A percentile compares a stretch with the other conserved stretches of the same genome.
phyloP scores from a whole-genome alignment of 2,329 filamentous ascomycete genomes.

The Xylariales sp. region DNA sequence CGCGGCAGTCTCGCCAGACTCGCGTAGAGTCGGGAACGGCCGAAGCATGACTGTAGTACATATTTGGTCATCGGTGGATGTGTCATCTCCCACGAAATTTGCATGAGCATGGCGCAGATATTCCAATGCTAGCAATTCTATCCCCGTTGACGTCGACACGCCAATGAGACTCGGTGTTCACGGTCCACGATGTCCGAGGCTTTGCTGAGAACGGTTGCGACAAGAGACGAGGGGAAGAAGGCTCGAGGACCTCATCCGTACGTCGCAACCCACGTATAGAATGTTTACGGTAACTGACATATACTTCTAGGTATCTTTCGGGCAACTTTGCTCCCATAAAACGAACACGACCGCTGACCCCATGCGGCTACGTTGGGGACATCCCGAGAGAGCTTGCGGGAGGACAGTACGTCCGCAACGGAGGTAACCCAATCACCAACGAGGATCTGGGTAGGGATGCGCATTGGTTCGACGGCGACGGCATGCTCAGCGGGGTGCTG shows the following conservation, averaged over 20 bases:
- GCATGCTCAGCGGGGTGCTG: constrained; percentile 65
- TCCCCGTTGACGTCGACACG: too few species aligned
- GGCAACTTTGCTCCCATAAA: constrained; percentile 68
- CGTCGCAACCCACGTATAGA: constrained; percentile 9
- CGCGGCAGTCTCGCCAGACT: too few species aligned
- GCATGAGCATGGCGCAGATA: too few species aligned
- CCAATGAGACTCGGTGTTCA: too few species aligned
- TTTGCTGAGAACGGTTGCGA: constrained; percentile 4
- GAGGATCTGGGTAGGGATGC: constrained; percentile 56
- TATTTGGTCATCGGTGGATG: too few species aligned
- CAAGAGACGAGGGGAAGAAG: not conserved
- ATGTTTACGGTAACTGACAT: too few species aligned
- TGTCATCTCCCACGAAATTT: too few species aligned
- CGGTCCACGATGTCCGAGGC: constrained; percentile 9
- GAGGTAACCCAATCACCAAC: constrained; percentile 62
- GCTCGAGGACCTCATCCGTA: constrained; percentile 21
- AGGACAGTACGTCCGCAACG: constrained; percentile 69
- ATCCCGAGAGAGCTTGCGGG: constrained; percentile 63
- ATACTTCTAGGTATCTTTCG: constrained; percentile 45
- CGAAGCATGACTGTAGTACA: too few species aligned
- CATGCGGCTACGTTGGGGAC: constrained; percentile 50
- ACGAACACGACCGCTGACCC: constrained; percentile 47
- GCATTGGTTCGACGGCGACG: constrained; percentile 73
- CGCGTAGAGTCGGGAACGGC: too few species aligned
- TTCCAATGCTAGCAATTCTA: too few species aligned